Evolutionary conservation across 2,329 filamentous ascomycete species (phyloP).

Genomic region (Sarocladium strictum): DNA sequence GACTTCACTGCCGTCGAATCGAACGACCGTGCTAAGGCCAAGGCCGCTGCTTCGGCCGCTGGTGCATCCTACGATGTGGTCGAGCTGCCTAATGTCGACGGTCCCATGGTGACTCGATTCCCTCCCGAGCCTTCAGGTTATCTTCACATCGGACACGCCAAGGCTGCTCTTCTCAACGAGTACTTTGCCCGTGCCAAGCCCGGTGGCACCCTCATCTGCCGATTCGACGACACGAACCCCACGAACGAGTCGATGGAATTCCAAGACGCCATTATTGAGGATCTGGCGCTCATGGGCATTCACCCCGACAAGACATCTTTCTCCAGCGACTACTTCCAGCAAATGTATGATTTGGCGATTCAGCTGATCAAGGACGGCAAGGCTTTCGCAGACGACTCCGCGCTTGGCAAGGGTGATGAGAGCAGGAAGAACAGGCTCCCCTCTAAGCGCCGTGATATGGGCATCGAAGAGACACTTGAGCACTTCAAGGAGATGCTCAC

Average conservation of each 20-base stretch:
- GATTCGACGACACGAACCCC: conserved; percentile 97
- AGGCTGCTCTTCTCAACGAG: conserved; percentile 88
- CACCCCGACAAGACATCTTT: conserved; percentile 81
- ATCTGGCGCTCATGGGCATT: conserved; percentile 86
- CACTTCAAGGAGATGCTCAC: conserved; percentile 93
- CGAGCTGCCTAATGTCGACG: conserved; percentile 76
- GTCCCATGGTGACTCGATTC: conserved; percentile 78
- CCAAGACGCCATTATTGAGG: conserved; percentile 88
- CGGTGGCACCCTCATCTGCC: conserved; percentile 82
- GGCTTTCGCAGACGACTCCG: conserved; percentile 92
- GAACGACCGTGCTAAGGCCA: conserved; percentile 66
- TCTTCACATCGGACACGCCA: conserved; percentile 92
- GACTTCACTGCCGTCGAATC: background rate
- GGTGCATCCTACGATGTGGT: conserved; percentile 67
- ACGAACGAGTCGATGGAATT: conserved; percentile 96
- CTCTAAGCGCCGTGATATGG: conserved; percentile 72
- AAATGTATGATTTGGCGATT: conserved; percentile 80
- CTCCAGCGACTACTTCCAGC: conserved; percentile 93
- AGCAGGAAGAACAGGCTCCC: conserved; percentile 70
- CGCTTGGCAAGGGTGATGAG: conserved; percentile 81
- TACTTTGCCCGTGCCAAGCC: conserved; percentile 95
- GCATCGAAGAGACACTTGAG: conserved; percentile 75
- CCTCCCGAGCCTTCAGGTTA: conserved; percentile 93
- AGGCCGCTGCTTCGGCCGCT: conserved; percentile 48
- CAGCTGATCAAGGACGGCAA: conserved; percentile 79